A percentile compares a stretch with the other conserved stretches of the same genome.
Evolutionary conservation across 345 rosid species (phyloP).

Genomic region (Eutrema yunnanense): DNA sequence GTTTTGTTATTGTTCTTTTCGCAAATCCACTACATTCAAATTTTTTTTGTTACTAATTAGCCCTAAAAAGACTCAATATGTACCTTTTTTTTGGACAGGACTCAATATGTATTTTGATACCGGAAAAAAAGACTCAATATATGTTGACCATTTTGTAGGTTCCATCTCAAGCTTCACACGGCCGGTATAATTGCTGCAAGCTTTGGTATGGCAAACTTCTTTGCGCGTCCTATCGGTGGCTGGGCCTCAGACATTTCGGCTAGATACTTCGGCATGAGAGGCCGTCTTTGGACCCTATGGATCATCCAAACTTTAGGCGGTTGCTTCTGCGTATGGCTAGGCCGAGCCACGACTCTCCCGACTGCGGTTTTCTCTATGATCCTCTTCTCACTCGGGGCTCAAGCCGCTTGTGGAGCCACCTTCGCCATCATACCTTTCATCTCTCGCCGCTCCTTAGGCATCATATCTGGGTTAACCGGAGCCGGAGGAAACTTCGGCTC

Average conservation of each 20-base stretch:
- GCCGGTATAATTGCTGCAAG: constrained; percentile 76
- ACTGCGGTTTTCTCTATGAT: constrained; percentile 62
- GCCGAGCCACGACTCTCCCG: constrained; percentile 59
- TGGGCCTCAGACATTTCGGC: constrained; percentile 62
- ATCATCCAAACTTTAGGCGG: constrained; percentile 70
- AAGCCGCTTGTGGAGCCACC: constrained; percentile 90
- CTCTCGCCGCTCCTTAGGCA: constrained; percentile 68
- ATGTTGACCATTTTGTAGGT: constrained; percentile 31
- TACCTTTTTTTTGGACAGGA: too few relatives aligned
- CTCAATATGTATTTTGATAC: too few relatives aligned
- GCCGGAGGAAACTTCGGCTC: constrained; percentile 86
- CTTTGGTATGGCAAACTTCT: constrained; percentile 78
- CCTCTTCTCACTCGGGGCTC: constrained; percentile 70
- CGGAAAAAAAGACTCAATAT: neutral
- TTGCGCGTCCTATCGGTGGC: constrained; percentile 79
- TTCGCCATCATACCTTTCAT: constrained; percentile 81
- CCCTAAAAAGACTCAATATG: neutral
- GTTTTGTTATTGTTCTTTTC: neutral
- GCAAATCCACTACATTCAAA: neutral
- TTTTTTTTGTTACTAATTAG: neutral
- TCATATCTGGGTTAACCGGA: constrained; percentile 57
- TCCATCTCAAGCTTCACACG: constrained; percentile 62
- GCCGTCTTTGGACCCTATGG: constrained; percentile 77
- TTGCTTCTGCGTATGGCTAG: constrained; percentile 72
- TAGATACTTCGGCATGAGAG: constrained; percentile 69